phyloP scores from a whole-genome alignment of 768 basidiomycete species.

The Lentinula aciculospora region DNA sequence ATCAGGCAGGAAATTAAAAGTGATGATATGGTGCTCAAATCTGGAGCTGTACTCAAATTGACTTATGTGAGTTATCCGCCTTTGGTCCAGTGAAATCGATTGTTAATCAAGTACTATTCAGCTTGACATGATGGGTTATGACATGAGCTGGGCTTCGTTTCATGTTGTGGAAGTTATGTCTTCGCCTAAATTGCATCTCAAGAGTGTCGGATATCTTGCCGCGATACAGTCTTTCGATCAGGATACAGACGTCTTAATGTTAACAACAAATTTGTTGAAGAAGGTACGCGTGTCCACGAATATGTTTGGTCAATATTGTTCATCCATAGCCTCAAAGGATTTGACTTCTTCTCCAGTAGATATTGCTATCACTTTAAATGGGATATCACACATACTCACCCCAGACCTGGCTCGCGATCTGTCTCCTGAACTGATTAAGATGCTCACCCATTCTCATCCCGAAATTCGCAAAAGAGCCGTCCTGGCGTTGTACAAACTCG shows the following conservation, averaged over 20 bases:
- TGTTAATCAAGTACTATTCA: slow-evolving; percentile 23
- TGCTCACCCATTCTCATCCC: slow-evolving; percentile 86
- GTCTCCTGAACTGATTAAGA: slow-evolving; percentile 73
- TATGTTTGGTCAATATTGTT: neutral
- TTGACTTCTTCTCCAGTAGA: slow-evolving; percentile 73
- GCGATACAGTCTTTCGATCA: slow-evolving; percentile 87
- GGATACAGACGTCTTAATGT: slow-evolving; percentile 95
- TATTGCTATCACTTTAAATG: slow-evolving; percentile 70
- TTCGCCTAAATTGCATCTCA: slow-evolving; percentile 84
- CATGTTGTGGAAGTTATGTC: slow-evolving; percentile 99
- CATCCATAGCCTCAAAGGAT: slow-evolving; percentile 47
- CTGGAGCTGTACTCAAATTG: slow-evolving; percentile 90
- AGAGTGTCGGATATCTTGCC: slow-evolving; percentile 93
- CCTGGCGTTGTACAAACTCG: slow-evolving; percentile 73
- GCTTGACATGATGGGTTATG: slow-evolving; percentile 97
- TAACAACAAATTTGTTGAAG: slow-evolving; percentile 93
- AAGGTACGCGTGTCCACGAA: slow-evolving; percentile 50
- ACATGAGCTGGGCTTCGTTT: slow-evolving; percentile 95
- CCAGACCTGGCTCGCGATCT: slow-evolving; percentile 90
- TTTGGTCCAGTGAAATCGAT: neutral
- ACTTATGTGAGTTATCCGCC: slow-evolving; percentile 74
- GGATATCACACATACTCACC: slow-evolving; percentile 80
- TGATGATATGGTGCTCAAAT: slow-evolving; percentile 97
- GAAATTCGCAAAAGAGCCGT: slow-evolving; percentile 89
- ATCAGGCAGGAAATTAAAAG: slow-evolving; percentile 86